phyloP scores from a whole-genome alignment of 768 basidiomycete genomes.

The Mycena rosella region DNA sequence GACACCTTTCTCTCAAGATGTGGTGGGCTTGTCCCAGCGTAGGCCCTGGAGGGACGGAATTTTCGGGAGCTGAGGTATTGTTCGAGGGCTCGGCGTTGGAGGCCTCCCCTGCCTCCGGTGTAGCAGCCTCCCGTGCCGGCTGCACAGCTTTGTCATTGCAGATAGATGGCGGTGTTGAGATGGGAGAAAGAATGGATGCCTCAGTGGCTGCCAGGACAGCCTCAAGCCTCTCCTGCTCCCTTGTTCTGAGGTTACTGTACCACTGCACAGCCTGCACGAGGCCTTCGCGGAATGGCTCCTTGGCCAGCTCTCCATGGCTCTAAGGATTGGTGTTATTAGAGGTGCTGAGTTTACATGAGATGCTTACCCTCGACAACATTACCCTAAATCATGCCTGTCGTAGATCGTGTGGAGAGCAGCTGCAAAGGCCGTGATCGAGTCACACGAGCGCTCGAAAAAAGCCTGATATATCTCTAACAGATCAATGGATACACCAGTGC shows the following conservation, averaged over 20 bases:
- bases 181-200: background rate
- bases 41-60: background rate
- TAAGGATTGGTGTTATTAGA: too few relatives aligned
- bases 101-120: too few relatives aligned
- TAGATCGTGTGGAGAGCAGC: constrained; percentile 47
- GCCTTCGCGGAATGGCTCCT: constrained; percentile 48
- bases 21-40: constrained; percentile 28
- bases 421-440: constrained; percentile 45
- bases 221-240: constrained; percentile 35
- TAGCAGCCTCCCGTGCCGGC: too few relatives aligned
- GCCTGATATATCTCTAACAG: constrained; percentile 38
- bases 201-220: constrained; percentile 16
- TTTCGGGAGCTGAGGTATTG: background rate
- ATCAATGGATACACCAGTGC: constrained; percentile 31
- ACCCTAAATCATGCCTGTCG: constrained; percentile 38
- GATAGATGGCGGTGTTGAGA: background rate
- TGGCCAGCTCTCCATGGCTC: background rate
- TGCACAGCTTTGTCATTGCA: too few relatives aligned
- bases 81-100: background rate
- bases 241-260: constrained; percentile 40
- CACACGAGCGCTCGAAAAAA: constrained; percentile 52
- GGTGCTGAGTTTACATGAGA: too few relatives aligned
- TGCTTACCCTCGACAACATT: constrained; percentile 34
- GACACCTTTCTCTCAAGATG: constrained; percentile 46
- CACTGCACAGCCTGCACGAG: constrained; percentile 45